Percentiles rank a stretch among this genome's conserved stretches.
Conservation (phyloP, 495 filamentous ascomycete species). For the Trichoderma erinaceum region DNA sequence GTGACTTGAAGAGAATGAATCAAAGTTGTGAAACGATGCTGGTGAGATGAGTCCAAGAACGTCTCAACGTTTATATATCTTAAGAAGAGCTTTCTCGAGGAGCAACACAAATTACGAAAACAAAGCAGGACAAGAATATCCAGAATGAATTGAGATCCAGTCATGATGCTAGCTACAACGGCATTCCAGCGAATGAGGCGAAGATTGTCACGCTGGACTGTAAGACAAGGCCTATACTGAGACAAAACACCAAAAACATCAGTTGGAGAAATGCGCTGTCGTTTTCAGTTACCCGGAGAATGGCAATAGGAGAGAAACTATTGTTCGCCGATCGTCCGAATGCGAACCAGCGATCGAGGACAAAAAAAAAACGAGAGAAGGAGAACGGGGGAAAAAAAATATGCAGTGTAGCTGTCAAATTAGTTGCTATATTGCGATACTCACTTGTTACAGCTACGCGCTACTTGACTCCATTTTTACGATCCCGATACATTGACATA, state of each 20-base stretch:
- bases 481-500: no score
- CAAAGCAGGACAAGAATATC: neutral
- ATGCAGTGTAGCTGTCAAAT: no score
- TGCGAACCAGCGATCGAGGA: no score
- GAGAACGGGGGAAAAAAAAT: no score
- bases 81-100: neutral
- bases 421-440: no score
- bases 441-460: no score
- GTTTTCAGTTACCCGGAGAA: neutral
- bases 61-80: neutral
- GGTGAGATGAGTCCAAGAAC: neutral
- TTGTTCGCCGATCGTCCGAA: neutral
- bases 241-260: neutral
- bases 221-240: neutral
- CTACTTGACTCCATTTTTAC: no score
- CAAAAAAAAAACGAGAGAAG: no score
- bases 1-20: no score
- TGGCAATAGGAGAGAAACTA: neutral
- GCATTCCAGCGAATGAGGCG: constrained; percentile 9
- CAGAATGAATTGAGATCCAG: neutral
- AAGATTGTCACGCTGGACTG: neutral
- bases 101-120: no score
- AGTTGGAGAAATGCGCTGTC: neutral
- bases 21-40: no score
- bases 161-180: neutral